Evolutionary conservation across 345 rosid genomes (phyloP), one percentile per base, ranked within the genome.

Genomic region (Eucalyptus camaldulensis): DNA sequence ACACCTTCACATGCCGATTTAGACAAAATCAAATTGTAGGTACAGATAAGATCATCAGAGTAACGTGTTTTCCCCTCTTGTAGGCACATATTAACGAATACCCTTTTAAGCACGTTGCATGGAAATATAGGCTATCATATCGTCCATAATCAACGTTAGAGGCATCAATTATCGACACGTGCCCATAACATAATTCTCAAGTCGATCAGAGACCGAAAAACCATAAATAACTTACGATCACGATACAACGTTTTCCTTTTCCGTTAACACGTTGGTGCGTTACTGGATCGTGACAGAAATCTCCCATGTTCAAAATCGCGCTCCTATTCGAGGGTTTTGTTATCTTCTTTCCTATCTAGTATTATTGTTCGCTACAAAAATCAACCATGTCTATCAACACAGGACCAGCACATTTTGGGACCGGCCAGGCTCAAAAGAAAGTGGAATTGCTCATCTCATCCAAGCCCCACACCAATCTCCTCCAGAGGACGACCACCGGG

Each of bases 241-340:
- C 14, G 1, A 15, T 16, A 8, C 13, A 72, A 33, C 13, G 3
- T 33, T 72, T 17, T 72, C 24, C 80, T 24, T 33, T 72, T 19
- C 4, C 2, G 1, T 8, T 17, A 3, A 33, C 80, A 31, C 7
- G 5, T 17, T 1, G 13, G 6, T 4, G 44, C 44, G 8, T 76
- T 76, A 10, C 8, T 10, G 0, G 15, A 76, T 40, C 15, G 2
- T 2, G 11, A 40, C 8, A 25, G 47, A 19, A 37, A 40, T 21
- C 0, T 4, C 8, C 8, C 83, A 21, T 2, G 3, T 76, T 37
- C 31, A 6, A 6, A 5, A 37, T 21, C 9, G 1, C 0, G 27
- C 14, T 69, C 27, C 40, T 24, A 3, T 5, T 33, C 13, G 4
- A 56, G 44, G 24, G 25, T 72, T 19, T 6, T 3, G 25, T 3